Base-by-base conservation (phyloP, 441 rosid genomes). In the Kokia cookei region DNA sequence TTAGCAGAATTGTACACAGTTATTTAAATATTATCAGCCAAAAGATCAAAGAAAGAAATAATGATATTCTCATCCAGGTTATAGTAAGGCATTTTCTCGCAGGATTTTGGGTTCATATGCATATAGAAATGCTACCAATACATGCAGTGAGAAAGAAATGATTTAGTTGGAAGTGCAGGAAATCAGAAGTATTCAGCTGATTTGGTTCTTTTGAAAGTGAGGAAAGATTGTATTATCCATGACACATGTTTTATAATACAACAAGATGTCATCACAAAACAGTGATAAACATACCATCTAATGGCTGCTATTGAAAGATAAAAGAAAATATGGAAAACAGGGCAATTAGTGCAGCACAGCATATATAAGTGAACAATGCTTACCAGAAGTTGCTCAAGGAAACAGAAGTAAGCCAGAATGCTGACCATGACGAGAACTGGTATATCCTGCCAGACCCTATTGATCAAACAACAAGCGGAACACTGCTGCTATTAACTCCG, bases 381-480 rank as follows among this genome's bases (percentile, higher is more conserved):
- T 72, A 73, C 88, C 82, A 84, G 76, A 75, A 84, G 84, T 57
- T 82, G 82, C 78, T 82, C 84, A 58, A 82, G 65, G 73, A 82
- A 84, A 81, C 85, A 84, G 71, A 84, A 84, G 75, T 82, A 84
- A 9, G 82, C 85, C 57, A 82, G 85, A 79, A 80, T 77, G 84
- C 85, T 82, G 77, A 84, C 80, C 82, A 84, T 76, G 77, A 82
- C 78, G 29, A 82, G 88, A 73, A 82, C 81, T 1, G 85, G 84
- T 15, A 84, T 79, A 72, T 84, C 85, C 70, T 80, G 84, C 85
- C 84, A 82, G 29, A 82, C 73, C 84, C 88, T 84, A 77, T 64
- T 65, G 63, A 53, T 19, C 43, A 72, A 40, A 68, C 67, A 69
- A 62, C 47, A 55, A 72, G 60, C 14, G 37, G 65, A 59, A 57